phyloP scores from a whole-genome alignment of 257 asterid genomes.

The Solanum peruvianum region DNA sequence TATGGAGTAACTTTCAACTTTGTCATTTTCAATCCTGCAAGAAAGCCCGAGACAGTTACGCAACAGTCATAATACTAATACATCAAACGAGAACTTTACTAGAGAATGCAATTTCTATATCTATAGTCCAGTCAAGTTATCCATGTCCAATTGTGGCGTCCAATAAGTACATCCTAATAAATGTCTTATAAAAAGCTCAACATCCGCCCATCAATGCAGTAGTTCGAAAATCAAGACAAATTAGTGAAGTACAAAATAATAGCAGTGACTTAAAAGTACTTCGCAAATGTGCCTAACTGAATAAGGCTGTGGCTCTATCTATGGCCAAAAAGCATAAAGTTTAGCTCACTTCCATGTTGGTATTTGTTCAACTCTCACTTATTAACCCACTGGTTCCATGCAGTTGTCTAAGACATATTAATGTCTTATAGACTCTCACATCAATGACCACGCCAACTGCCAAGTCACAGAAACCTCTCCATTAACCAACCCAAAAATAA shows the following conservation, averaged over 20 bases:
- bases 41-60: background rate
- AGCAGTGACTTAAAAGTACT: background rate
- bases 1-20: conserved; percentile 78
- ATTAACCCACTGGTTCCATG: background rate
- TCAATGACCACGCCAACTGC: background rate
- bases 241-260: background rate
- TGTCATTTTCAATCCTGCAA: conserved; percentile 92
- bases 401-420: background rate
- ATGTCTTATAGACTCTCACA: background rate
- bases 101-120: background rate
- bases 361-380: background rate
- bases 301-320: background rate
- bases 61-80: background rate
- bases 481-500: background rate
- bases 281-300: background rate
- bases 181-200: background rate
- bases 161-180: background rate
- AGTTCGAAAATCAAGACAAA: background rate
- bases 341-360: background rate
- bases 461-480: background rate
- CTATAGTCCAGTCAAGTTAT: background rate
- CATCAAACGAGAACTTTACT: background rate
- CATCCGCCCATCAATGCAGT: background rate
- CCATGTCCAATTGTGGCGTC: background rate
- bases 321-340: background rate